phyloP scores from a whole-genome alignment of 805 yeast genomes.

The Starmera amethionina region DNA sequence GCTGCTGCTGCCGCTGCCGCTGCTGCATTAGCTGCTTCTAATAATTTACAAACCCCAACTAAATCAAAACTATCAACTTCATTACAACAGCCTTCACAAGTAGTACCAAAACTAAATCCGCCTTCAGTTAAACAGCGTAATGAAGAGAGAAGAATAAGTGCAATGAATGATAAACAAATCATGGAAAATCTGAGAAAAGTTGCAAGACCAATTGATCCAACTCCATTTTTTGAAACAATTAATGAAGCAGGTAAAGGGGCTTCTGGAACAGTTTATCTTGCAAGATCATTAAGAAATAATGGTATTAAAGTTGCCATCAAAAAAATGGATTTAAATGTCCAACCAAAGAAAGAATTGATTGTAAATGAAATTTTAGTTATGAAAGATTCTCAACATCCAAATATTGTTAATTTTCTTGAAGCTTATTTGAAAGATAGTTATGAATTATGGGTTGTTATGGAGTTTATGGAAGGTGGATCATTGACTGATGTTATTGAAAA shows the following conservation, averaged over 20 bases:
- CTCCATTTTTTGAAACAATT: conserved; percentile 63
- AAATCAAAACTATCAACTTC: conserved; percentile 8
- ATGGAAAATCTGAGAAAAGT: conserved; percentile 75
- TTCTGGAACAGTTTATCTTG: conserved; percentile 88
- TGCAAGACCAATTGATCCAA: conserved; percentile 80
- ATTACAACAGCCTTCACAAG: neutral
- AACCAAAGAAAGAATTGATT: conserved; percentile 90
- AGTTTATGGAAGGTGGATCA: conserved; percentile 98
- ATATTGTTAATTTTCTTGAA: conserved; percentile 90
- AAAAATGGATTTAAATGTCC: conserved; percentile 86
- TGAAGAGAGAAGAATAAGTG: conserved; percentile 43
- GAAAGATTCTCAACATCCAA: conserved; percentile 92
- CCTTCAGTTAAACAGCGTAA: conserved; percentile 24
- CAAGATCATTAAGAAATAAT: conserved; percentile 48
- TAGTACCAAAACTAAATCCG: neutral
- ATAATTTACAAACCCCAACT: conserved; percentile 2
- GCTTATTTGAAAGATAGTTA: conserved; percentile 71
- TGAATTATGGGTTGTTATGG: conserved; percentile 99
- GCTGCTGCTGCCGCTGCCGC: conserved; percentile 27
- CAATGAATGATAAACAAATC: conserved; percentile 80
- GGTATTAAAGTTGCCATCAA: conserved; percentile 84
- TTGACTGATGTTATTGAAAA: conserved; percentile 92
- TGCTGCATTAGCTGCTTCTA: conserved; percentile 10
- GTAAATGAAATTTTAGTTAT: conserved; percentile 93
- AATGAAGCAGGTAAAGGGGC: conserved; percentile 98